Conservation (phyloP, 139 green algal species). For the Coccomyxa sp. region DNA sequence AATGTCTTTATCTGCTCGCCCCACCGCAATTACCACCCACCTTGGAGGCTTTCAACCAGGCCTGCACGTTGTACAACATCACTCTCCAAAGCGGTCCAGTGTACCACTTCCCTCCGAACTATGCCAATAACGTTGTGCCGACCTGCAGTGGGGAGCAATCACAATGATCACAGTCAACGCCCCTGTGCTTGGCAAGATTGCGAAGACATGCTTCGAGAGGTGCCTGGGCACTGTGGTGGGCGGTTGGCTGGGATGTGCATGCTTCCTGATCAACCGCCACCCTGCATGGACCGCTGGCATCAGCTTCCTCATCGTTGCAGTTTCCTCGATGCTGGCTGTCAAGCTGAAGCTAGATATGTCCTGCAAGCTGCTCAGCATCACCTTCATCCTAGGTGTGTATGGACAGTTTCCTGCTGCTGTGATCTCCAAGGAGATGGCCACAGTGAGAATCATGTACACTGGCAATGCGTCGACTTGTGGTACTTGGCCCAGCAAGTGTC, state of each 20-base stretch:
- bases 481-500: background rate
- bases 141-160: background rate
- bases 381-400: background rate
- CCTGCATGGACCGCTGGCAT: background rate
- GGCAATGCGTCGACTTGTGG: background rate
- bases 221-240: background rate
- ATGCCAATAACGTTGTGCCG: too few species aligned
- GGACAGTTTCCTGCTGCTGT: background rate
- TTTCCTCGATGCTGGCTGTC: background rate
- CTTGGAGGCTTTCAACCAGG: too few species aligned
- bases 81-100: too few species aligned
- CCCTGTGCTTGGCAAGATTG: background rate
- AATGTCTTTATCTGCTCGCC: too few species aligned
- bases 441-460: background rate
- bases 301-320: background rate
- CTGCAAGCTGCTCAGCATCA: background rate
- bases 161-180: background rate
- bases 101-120: too few species aligned
- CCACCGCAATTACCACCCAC: too few species aligned
- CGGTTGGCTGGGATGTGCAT: background rate
- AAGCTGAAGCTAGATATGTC: background rate
- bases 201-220: background rate
- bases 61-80: too few species aligned
- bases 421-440: background rate
- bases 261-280: background rate